Percentiles rank a stretch among this genome's conserved stretches.
Conservation (phyloP, 208 protist species). For the Leishmania lainsoni region DNA sequence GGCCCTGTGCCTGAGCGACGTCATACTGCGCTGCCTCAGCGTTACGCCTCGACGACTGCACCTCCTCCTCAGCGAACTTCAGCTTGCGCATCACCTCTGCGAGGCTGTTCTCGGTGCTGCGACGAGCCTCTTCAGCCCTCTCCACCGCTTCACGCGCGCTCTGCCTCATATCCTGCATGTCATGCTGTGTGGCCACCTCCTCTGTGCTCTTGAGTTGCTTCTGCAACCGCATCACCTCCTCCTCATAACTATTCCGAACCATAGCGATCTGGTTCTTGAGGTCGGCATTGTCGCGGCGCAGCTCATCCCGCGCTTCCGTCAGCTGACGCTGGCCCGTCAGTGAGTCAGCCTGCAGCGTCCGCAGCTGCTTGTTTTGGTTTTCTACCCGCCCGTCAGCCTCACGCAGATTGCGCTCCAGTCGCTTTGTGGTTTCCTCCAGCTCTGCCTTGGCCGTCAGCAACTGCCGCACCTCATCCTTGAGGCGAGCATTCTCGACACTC, state of each 20-base stretch:
- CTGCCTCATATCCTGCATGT: conserved; percentile 37
- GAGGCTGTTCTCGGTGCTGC: conserved; percentile 39
- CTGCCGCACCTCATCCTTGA: conserved; percentile 66
- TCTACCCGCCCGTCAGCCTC: conserved; percentile 51
- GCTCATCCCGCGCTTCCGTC: conserved; percentile 46
- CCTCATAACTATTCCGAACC: conserved; percentile 40
- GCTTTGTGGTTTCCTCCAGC: conserved; percentile 41
- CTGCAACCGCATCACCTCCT: conserved; percentile 49
- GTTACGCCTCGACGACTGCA: conserved; percentile 26
- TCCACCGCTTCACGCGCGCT: conserved; percentile 34
- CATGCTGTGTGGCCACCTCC: conserved; percentile 31
- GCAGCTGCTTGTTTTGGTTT: conserved; percentile 44
- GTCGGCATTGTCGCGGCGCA: conserved; percentile 46
- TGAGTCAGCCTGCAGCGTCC: conserved; percentile 52
- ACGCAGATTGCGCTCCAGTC: conserved; percentile 53
- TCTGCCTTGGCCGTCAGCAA: conserved; percentile 44
- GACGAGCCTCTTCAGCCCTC: conserved; percentile 47
- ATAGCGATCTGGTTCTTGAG: conserved; percentile 36
- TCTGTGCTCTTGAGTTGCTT: conserved; percentile 33
- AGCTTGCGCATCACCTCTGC: conserved; percentile 36
- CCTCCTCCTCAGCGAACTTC: conserved; percentile 44
- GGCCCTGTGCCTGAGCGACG: conserved; percentile 17
- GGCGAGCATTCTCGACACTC: conserved; percentile 29
- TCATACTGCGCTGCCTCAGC: conserved; percentile 40
- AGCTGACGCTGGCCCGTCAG: conserved; percentile 28